Percentiles rank a stretch among this genome's conserved stretches.
Evolutionary conservation across 495 filamentous ascomycete species (phyloP).

Genomic region (Aspergillus campestris): DNA sequence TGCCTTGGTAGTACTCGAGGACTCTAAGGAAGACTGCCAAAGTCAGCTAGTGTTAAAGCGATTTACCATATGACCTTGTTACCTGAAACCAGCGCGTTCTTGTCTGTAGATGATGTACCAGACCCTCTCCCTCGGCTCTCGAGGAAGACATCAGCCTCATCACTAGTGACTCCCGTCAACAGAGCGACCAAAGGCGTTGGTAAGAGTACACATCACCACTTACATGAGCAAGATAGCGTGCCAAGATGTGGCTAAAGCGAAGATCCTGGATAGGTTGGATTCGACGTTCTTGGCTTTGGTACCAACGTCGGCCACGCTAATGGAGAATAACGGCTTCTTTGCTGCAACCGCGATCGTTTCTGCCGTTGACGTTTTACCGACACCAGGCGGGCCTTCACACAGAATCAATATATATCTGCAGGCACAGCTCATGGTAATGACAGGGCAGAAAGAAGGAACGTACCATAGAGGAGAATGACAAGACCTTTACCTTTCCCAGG

Average conservation of each 20-base stretch:
- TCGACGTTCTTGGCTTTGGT: conserved; percentile 25
- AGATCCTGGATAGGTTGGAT: conserved; percentile 25
- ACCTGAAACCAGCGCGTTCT: conserved; percentile 41
- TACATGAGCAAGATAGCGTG: conserved; percentile 37
- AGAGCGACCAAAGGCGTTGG: too few relatives aligned
- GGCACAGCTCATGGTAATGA: too few relatives aligned
- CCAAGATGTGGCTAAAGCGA: conserved; percentile 34
- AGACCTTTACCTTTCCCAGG: too few relatives aligned
- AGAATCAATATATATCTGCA: conserved; percentile 23
- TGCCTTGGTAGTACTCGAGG: conserved; percentile 50
- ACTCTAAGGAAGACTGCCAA: conserved; percentile 40
- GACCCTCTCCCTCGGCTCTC: conserved; percentile 18
- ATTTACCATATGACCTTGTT: conserved; percentile 10
- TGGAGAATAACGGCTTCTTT: conserved; percentile 14
- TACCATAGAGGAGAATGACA: too few relatives aligned
- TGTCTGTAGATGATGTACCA: conserved; percentile 23
- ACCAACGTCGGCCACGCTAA: conserved; percentile 29
- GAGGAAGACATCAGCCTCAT: conserved; percentile 49
- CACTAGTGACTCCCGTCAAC: conserved; percentile 4
- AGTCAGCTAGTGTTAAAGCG: background rate
- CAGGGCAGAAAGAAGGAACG: too few relatives aligned
- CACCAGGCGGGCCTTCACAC: conserved; percentile 42
- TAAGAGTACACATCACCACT: too few relatives aligned
- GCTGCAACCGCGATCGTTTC: conserved; percentile 12
- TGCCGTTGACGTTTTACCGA: conserved; percentile 26